Percentiles rank a stretch among this genome's conserved stretches.
phyloP scores from a whole-genome alignment of 73 alveolate genomes.

The Paramecium primaurelia region DNA sequence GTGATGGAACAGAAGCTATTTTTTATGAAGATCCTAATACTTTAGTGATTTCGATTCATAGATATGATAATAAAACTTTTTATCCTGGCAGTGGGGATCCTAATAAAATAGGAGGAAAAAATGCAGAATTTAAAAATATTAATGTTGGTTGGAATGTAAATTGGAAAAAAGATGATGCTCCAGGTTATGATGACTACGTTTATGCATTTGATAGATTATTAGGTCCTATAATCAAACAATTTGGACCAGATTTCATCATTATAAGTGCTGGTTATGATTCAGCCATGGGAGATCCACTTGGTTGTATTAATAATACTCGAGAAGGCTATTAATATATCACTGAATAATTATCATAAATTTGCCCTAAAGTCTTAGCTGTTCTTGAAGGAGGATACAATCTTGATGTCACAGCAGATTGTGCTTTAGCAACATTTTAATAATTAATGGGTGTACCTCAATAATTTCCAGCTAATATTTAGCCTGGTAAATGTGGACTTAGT shows the following conservation, averaged over 20 bases:
- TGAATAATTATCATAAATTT: not conserved
- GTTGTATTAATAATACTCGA: slow-evolving; percentile 90
- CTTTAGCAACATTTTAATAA: slow-evolving; percentile 18
- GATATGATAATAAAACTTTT: slow-evolving; percentile 85
- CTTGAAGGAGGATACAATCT: slow-evolving; percentile 60
- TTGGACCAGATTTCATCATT: slow-evolving; percentile 92
- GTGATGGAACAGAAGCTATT: slow-evolving; percentile 97
- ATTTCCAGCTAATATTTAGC: not conserved
- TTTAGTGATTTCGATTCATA: slow-evolving; percentile 89
- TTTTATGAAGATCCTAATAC: slow-evolving; percentile 88
- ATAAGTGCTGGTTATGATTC: slow-evolving; percentile 99
- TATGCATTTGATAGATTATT: slow-evolving; percentile 87
- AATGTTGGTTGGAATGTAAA: slow-evolving; percentile 79
- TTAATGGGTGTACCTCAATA: slow-evolving; percentile 33
- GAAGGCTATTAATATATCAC: slow-evolving; percentile 67
- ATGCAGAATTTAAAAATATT: slow-evolving; percentile 86
- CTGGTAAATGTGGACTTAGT: not conserved
- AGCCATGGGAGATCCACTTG: slow-evolving; percentile 96
- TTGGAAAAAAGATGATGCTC: slow-evolving; percentile 59
- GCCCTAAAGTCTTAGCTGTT: slow-evolving; percentile 22
- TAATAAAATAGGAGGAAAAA: slow-evolving; percentile 76
- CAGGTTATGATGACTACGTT: slow-evolving; percentile 93
- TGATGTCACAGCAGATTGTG: slow-evolving; percentile 33
- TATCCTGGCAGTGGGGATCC: slow-evolving; percentile 85
- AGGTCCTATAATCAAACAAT: slow-evolving; percentile 84